Percentiles rank a stretch among this genome's conserved stretches.
Evolutionary conservation across 768 basidiomycete genomes (phyloP).

Genomic region (Suillus fuscotomentosus): DNA sequence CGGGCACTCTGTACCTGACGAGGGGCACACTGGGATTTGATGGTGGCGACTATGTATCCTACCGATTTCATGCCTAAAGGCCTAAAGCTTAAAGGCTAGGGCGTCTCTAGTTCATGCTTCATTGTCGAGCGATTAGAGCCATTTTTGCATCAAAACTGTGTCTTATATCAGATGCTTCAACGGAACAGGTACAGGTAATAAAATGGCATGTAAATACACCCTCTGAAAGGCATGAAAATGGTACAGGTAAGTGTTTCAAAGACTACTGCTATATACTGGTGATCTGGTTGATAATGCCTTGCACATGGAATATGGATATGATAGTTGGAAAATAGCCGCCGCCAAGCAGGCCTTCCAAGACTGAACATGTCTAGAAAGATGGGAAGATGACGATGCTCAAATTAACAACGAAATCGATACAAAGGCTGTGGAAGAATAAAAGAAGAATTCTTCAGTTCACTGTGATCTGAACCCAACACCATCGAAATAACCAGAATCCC

Average conservation of each 20-base stretch:
- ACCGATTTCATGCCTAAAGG: no score
- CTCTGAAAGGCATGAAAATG: background rate
- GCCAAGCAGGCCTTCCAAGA: background rate
- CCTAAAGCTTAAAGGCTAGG: no score
- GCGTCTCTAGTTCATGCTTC: no score
- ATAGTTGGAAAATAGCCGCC: background rate
- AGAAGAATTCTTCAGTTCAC: constrained; percentile 5
- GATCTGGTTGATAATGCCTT: background rate
- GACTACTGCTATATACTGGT: background rate
- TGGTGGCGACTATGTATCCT: no score
- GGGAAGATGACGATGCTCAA: background rate
- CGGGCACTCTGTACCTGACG: no score
- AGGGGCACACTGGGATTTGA: no score
- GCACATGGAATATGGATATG: background rate
- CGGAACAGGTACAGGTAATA: no score
- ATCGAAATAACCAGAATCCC: constrained; percentile 49
- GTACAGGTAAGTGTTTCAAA: background rate
- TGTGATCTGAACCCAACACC: constrained; percentile 28
- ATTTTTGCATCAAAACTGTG: no score
- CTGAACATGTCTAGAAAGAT: background rate
- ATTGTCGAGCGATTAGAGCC: no score
- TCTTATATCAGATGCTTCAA: no score
- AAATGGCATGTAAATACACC: background rate
- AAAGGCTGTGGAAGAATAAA: background rate
- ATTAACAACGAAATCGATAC: background rate